These are phyloP conservation scores for Fusarium drepaniforme DNA, from an alignment of 2,329 filamentous ascomycete species.

Conservation along the genomic window DNA sequence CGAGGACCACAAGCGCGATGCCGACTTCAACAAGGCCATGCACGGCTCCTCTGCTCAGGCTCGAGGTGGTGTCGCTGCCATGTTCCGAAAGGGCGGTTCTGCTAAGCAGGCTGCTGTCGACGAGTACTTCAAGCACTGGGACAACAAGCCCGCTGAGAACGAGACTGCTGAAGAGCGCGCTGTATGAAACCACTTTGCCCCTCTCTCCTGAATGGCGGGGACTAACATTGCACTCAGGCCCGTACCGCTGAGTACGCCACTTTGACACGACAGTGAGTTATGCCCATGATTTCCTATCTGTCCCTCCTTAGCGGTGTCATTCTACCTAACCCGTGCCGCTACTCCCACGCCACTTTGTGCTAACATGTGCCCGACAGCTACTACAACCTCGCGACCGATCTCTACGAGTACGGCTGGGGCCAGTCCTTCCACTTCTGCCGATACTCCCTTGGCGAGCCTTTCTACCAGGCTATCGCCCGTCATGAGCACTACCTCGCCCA, in stretches of 20 bases:
- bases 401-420: constrained; percentile 98
- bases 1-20: constrained; percentile 88
- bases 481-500: constrained; percentile 98
- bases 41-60: constrained; percentile 80
- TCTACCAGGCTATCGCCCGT: constrained; percentile 91
- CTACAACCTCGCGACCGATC: constrained; percentile 96
- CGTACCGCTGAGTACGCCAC: constrained; percentile 92
- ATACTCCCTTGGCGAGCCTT: constrained; percentile 87
- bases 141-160: constrained; percentile 81
- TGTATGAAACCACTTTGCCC: constrained; percentile 60
- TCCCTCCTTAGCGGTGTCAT: neutral
- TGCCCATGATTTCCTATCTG: neutral
- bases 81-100: constrained; percentile 82
- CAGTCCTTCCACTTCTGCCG: constrained; percentile 98
- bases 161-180: constrained; percentile 89
- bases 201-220: constrained; percentile 28
- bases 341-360: neutral
- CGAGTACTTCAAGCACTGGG: constrained; percentile 98
- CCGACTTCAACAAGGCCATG: constrained; percentile 89
- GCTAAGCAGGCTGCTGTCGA: constrained; percentile 87
- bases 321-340: neutral
- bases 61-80: constrained; percentile 81
- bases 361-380: constrained; percentile 68
- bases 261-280: constrained; percentile 86
- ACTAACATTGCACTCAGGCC: constrained; percentile 62